Base-by-base conservation (phyloP, 306 rosid genomes). In the Casuarina cunninghamiana region DNA sequence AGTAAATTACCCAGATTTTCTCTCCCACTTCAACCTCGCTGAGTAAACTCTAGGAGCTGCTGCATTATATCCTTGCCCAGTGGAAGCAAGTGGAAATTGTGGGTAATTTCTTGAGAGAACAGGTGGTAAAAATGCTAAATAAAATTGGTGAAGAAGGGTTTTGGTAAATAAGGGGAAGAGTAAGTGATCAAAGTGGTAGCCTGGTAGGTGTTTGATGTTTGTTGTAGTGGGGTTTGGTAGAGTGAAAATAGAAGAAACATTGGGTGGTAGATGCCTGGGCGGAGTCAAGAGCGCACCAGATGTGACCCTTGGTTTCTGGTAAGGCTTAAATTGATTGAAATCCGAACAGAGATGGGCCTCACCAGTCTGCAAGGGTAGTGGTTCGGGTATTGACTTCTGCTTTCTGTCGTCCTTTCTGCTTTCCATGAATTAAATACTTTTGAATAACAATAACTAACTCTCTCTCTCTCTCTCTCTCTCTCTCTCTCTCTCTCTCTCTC, bases 231-330 rank as follows among this genome's bases (percentile, higher is more conserved):
- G 78, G 83, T 70, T 69, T 26, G 81, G 75, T 55, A 12, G 80
- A 71, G 63, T 26, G 32, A 26, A 26, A 26, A 26, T 26, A 26
- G 32, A 26, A 26, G 71, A 48, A 45, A 48, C 15, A 44, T 15
- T 77, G 49, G 55, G 48, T 70, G 68, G 66, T 53, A 74, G 82
- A 80, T 83, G 90, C 81, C 83, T 21, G 84, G 92, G 71, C 80
- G 97, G 90, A 95, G 98, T 95, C 98, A 92, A 95, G 98, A 91
- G 90, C 98, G 98, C 96, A 95, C 98, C 98, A 95, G 86, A 83
- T 84, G 86, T 58, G 75, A 89, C 86, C 96, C 93, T 89, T 38
- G 82, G 74, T 80, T 79, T 85, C 75, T 84, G 84, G 83, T 71
- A 38, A 74, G 93, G 86, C 80, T 63, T 17, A 3, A 2, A 4